phyloP scores from a whole-genome alignment of 2,329 filamentous ascomycete genomes.

The Monilinia laxa region DNA sequence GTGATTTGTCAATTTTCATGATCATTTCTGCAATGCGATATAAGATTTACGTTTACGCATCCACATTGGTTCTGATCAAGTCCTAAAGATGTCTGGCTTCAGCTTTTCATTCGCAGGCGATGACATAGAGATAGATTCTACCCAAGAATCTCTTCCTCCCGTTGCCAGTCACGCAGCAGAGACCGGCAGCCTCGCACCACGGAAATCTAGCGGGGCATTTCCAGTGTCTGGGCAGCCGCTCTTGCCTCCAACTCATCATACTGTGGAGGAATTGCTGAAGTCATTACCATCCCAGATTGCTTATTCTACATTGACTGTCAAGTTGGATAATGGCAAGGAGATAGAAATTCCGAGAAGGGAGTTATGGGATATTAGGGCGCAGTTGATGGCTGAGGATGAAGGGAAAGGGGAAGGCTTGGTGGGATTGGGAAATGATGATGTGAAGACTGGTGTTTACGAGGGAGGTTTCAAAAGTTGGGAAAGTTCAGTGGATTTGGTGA shows the following conservation, averaged over 20 bases:
- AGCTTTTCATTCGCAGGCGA: slow-evolving; percentile 61
- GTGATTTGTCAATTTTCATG: slow-evolving; percentile 12
- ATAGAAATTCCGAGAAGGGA: slow-evolving; percentile 68
- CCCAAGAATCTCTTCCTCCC: slow-evolving; percentile 14
- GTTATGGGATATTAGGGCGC: slow-evolving; percentile 77
- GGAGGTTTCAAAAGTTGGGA: slow-evolving; percentile 91
- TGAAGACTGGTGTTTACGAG: slow-evolving; percentile 80
- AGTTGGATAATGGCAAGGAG: slow-evolving; percentile 55
- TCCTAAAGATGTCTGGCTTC: slow-evolving; percentile 30
- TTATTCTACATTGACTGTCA: slow-evolving; percentile 61
- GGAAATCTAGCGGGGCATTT: slow-evolving; percentile 49
- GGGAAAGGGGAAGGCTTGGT: slow-evolving; percentile 56
- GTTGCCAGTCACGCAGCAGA: slow-evolving; percentile 39
- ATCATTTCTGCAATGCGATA: neutral
- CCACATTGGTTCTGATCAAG: neutral
- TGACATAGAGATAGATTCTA: slow-evolving; percentile 53
- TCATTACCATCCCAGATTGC: slow-evolving; percentile 71
- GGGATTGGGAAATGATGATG: slow-evolving; percentile 65
- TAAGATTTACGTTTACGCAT: neutral
- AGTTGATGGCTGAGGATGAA: slow-evolving; percentile 74
- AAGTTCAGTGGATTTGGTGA: slow-evolving; percentile 77
- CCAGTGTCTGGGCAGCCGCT: slow-evolving; percentile 61
- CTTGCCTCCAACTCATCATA: slow-evolving; percentile 54
- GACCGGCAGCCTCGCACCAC: slow-evolving; percentile 35
- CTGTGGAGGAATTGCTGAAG: slow-evolving; percentile 52